phyloP scores from a whole-genome alignment of 306 rosid species.

The Notholithocarpus densiflorus region DNA sequence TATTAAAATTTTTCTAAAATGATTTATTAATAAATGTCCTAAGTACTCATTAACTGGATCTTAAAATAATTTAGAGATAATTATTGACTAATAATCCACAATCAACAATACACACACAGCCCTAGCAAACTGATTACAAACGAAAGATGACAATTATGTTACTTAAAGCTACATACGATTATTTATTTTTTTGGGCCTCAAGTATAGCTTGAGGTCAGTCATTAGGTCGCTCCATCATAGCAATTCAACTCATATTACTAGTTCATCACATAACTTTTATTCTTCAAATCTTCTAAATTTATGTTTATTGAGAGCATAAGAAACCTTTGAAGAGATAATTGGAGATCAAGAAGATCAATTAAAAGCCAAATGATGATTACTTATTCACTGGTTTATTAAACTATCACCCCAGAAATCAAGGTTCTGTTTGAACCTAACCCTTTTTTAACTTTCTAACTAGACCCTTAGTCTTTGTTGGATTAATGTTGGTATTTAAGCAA shows the following conservation, averaged over 20 bases:
- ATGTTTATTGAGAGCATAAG: slow-evolving; percentile 28
- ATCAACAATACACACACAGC: background rate
- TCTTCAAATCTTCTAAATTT: slow-evolving; percentile 7
- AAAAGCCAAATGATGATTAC: slow-evolving; percentile 50
- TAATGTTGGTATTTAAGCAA: slow-evolving; percentile 12
- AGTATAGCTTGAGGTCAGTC: too few relatives aligned
- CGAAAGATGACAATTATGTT: slow-evolving; percentile 13
- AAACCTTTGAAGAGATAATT: slow-evolving; percentile 23
- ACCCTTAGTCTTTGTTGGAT: slow-evolving; percentile 30
- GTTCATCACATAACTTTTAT: slow-evolving; percentile 13
- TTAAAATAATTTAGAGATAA: slow-evolving; percentile 16
- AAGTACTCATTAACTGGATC: too few relatives aligned
- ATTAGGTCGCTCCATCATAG: background rate
- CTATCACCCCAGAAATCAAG: slow-evolving; percentile 69
- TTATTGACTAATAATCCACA: slow-evolving; percentile 44
- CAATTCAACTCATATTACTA: background rate
- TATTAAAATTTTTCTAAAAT: too few relatives aligned
- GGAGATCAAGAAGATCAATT: slow-evolving; percentile 29
- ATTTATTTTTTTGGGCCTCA: too few relatives aligned
- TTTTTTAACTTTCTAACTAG: slow-evolving; percentile 29
- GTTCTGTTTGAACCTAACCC: slow-evolving; percentile 40
- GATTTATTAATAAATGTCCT: too few relatives aligned
- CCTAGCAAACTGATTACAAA: slow-evolving; percentile 12
- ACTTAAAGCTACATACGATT: slow-evolving; percentile 5
- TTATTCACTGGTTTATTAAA: slow-evolving; percentile 36